These are phyloP conservation scores for Xylariaceae sp. DNA, from an alignment of 2,329 filamentous ascomycete species.

Conservation along the genomic window DNA sequence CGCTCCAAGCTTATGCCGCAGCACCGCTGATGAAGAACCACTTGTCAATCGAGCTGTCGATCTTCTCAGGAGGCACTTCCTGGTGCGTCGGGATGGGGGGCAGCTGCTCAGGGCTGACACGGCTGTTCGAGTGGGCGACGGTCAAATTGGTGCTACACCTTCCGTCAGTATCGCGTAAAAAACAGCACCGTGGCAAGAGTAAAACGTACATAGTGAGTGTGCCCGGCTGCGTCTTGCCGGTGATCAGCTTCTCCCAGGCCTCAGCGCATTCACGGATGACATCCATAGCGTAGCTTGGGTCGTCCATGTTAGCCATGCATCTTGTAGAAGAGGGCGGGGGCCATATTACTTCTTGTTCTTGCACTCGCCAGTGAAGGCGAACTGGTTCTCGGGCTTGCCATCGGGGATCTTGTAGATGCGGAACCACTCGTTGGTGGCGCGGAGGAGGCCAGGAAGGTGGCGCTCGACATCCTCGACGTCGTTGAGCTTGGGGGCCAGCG, in stretches of 20 bases:
- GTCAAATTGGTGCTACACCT: constrained; percentile 68
- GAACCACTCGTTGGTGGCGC: constrained; percentile 99
- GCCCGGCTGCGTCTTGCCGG: constrained; percentile 74
- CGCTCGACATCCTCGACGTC: constrained; percentile 98
- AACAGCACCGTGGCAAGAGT: too few species aligned
- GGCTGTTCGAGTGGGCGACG: constrained; percentile 65
- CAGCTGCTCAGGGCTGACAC: constrained; percentile 61
- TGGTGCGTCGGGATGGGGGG: constrained; percentile 71
- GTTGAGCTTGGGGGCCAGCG: constrained; percentile 91
- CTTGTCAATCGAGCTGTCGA: constrained; percentile 97
- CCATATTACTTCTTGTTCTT: constrained; percentile 87
- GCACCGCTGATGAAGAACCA: constrained; percentile 99
- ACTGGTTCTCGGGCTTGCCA: constrained; percentile 99
- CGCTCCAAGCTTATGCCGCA: constrained; percentile 52
- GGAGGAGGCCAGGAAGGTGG: constrained; percentile 91
- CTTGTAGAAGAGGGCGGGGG: not conserved
- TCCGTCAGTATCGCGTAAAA: constrained; percentile 12
- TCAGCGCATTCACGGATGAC: constrained; percentile 93
- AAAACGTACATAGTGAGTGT: constrained; percentile 71
- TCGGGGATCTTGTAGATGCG: constrained; percentile 99
- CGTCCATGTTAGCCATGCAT: constrained; percentile 18
- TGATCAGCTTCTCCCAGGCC: constrained; percentile 94
- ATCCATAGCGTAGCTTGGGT: constrained; percentile 75
- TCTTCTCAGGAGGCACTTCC: constrained; percentile 76
- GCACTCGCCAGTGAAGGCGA: constrained; percentile 99